phyloP scores from a whole-genome alignment of 208 protist genomes.

The Naegleria lovaniensis region DNA sequence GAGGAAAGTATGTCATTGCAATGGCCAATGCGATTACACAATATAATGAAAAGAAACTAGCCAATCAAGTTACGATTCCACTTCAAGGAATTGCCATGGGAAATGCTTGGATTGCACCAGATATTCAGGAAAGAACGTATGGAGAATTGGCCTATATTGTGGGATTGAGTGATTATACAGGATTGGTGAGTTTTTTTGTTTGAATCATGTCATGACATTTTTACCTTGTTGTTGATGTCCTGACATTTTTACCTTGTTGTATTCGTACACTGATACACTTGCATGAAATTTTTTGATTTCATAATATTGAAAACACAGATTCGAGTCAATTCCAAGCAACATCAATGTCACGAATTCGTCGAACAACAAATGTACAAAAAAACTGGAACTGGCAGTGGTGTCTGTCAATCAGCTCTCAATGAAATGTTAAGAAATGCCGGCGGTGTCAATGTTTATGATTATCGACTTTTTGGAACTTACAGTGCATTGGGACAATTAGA shows the following conservation, averaged over 20 bases:
- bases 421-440: background rate
- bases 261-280: no score
- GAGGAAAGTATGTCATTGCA: slow-evolving; percentile 63
- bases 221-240: no score
- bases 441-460: slow-evolving; percentile 1
- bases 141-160: background rate
- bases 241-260: no score
- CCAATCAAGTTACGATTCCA: background rate
- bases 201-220: background rate
- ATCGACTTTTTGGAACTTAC: background rate
- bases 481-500: background rate
- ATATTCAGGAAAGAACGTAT: background rate
- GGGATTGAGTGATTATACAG: background rate
- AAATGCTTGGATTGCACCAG: slow-evolving; percentile 2
- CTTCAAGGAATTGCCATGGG: background rate
- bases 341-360: slow-evolving; percentile 7
- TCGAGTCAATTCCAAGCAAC: background rate
- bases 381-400: background rate
- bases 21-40: slow-evolving; percentile 42
- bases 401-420: background rate
- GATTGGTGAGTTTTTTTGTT: background rate
- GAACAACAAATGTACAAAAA: background rate
- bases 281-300: no score
- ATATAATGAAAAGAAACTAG: background rate
- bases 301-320: background rate